phyloP scores from a whole-genome alignment of 208 protist species.

The Hexamita inflata region DNA sequence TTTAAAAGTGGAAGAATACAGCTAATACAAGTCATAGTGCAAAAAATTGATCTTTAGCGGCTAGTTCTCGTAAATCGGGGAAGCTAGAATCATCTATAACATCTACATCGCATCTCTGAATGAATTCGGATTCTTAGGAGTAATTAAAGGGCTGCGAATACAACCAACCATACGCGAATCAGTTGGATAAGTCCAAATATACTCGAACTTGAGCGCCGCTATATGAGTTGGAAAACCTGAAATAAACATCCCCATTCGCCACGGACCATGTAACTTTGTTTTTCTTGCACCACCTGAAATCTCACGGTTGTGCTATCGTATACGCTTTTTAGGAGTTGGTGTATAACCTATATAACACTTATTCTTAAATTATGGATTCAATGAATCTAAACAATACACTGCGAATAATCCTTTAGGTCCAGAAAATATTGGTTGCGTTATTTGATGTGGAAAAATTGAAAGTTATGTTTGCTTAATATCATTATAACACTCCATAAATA shows the following conservation, averaged over 20 bases:
- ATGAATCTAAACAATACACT: not conserved
- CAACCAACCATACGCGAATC: too few species aligned
- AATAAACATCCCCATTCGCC: constrained; percentile 21
- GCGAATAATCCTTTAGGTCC: not conserved
- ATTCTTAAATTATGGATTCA: not conserved
- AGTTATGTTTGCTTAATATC: too few species aligned
- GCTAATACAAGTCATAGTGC: too few species aligned
- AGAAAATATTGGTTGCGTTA: not conserved
- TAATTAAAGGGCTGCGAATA: too few species aligned
- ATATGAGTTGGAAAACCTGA: not conserved
- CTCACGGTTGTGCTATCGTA: constrained; percentile 7
- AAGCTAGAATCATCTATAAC: too few species aligned
- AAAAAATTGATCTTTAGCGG: too few species aligned
- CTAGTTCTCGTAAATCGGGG: too few species aligned
- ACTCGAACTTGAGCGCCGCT: constrained; percentile 19
- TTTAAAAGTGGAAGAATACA: too few species aligned
- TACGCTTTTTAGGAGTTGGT: not conserved
- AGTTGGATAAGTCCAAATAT: constrained; percentile 18
- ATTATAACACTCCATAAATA: too few species aligned
- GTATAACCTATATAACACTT: constrained; percentile 18
- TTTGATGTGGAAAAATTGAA: too few species aligned
- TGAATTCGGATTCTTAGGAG: too few species aligned
- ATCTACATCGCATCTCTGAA: too few species aligned
- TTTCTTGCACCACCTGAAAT: constrained; percentile 4
- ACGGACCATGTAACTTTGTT: not conserved